A percentile compares a stretch with the other conserved stretches of the same genome.
Conservation (phyloP, 768 basidiomycete genomes). For the Russula brevipes region DNA sequence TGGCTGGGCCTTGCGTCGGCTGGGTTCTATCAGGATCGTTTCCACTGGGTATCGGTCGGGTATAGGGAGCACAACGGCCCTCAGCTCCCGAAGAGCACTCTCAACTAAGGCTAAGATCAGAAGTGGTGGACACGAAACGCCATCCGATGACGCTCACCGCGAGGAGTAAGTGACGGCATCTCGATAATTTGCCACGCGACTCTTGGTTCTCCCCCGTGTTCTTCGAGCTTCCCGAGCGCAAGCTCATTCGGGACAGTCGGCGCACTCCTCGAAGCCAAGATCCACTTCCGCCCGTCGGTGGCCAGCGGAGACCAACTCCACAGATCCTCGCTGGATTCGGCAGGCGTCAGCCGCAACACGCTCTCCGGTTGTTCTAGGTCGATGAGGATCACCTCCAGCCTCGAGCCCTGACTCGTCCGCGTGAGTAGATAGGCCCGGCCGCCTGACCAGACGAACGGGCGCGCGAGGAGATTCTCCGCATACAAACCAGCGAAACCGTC, state of each 20-base stretch:
- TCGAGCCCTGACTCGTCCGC: conserved; percentile 27
- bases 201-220: not conserved
- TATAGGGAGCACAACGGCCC: conserved; percentile 14
- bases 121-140: not conserved
- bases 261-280: conserved; percentile 26
- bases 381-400: conserved; percentile 26
- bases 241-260: conserved; percentile 22
- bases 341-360: conserved; percentile 19
- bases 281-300: conserved; percentile 19
- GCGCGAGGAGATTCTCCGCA: conserved; percentile 27
- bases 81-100: conserved; percentile 16
- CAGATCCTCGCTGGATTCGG: conserved; percentile 18
- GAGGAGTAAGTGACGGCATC: conserved; percentile 13
- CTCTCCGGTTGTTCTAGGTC: conserved; percentile 18
- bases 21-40: conserved; percentile 23
- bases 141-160: conserved; percentile 3
- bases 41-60: conserved; percentile 22
- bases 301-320: conserved; percentile 25
- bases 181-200: conserved; percentile 23
- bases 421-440: conserved; percentile 19
- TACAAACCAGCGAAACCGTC: conserved; percentile 34
- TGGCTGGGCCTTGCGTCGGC: conserved; percentile 3
- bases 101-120: conserved; percentile 10
- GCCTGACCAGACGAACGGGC: conserved; percentile 27
- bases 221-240: conserved; percentile 26